Base-by-base conservation (phyloP, 306 rosid genomes). In the Quercus berberidifolia region DNA sequence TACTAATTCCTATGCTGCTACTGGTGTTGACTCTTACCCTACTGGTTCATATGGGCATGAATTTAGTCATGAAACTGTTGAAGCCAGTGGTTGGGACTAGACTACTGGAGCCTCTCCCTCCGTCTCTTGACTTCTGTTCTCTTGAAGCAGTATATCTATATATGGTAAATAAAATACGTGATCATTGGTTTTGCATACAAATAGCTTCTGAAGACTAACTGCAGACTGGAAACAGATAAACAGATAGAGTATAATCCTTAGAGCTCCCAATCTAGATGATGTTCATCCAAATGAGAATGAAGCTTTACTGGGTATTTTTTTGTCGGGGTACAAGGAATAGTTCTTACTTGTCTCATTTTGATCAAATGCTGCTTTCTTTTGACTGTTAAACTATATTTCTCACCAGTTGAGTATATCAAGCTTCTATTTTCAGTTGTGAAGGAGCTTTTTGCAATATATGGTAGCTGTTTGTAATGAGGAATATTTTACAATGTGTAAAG, bases 41-140 rank as follows among this genome's bases (percentile, higher is more conserved):
- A 6, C 82, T 75, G 85, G 64, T 25, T 65, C 62, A 1, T 74
- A 26, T 73, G 87, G 81, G 70, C 71, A 54, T 35, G 82, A 70
- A 4, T 76, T 69, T 14, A 79, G 83, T 18, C 78, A 75, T 76
- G 77, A 56, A 33, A 38, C 81, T 14, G 41, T 86, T 26, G 90
- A 80, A 57, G 77, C 94, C 73, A 77, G 78, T 38, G 97, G 97
- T 11, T 92, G 94, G 93, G 91, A 92, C 18, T 89, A 88, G 86
- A 46, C 52, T 35, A 92, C 18, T 89, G 86, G 86, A 46, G 57
- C 43, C 57, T 33, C 26, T 58, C 30, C 21, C 51, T 57, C 6
- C 57, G 71, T 41, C 72, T 55, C 69, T 55, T 71, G 67, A 19
- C 76, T 69, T 20, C 30, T 77, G 74, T 78, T 46, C 72, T 28